Evolutionary conservation across 805 yeast genomes (phyloP), one percentile per base, ranked within the genome.

Genomic region (Hanseniaspora vineae): DNA sequence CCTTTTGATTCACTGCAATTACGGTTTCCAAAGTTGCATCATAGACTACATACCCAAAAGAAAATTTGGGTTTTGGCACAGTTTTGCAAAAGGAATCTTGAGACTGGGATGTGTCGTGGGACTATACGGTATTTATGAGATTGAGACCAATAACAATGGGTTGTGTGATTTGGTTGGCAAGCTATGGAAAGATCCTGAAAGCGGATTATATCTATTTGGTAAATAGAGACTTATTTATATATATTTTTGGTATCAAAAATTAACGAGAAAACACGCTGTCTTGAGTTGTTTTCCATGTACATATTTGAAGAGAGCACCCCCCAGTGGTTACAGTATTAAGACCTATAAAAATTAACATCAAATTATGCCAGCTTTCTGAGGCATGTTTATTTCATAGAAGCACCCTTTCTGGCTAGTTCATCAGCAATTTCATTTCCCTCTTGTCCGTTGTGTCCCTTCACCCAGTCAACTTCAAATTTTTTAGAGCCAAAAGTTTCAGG

Each of bases 351-450:
- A n/a, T n/a, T n/a, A n/a, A n/a, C n/a, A n/a, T n/a, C n/a, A n/a
- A n/a, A n/a, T 23, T 8, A 23, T 23, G 29, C 4, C 29, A 23
- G 8, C 8, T 4, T 23, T 23, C 8, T 8, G 8, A 8, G 8
- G 8, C 29, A 23, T 4, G 8, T 13, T 40, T 14, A 40, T 6
- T 32, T 31, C 43, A 52, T 54, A 49, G 67, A 70, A 14, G 80
- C 81, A 10, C 84, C 92, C n/a, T 53, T 47, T 49, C 73, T 81
- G 2, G 96, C 96, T 45, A 88, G 66, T 44, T 57, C 57, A 58
- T 88, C 95, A 0, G 96, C 96, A 57, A 60, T 68, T 51, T 79
- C 87, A 58, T 88, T 88, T 0, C 95, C 96, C 12, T 57, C 60
- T 35, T 67, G 64, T 1, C 86, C 89, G 18, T 69, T 62, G 60